Evolutionary conservation across 768 basidiomycete genomes (phyloP), one percentile per base, ranked within the genome.

Genomic region (Rhizopogon roseolus): DNA sequence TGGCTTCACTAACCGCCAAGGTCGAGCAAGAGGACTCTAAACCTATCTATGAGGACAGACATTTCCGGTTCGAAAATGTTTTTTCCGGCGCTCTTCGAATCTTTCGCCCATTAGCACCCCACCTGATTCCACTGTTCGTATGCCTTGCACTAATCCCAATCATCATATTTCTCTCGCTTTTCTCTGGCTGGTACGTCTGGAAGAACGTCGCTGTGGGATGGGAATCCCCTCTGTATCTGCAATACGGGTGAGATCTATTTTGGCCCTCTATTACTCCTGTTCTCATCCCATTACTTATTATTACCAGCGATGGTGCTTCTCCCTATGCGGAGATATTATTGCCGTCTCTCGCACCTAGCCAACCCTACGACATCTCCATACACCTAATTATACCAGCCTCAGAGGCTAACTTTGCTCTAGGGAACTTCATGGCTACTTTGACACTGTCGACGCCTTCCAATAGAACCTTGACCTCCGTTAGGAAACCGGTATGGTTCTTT

Each of bases 371-470:
- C 57, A 73, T 93, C 49, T 83, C 82, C 41, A 69, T 93, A 14
- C 79, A 81, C 50, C 72, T 93, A 14, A 66, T 72, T 28, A 73
- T 93, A 6, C 91, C 91, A 10, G 74, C 81, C 4, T 78, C 79
- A 16, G 81, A 84, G 54, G 67, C 83, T 19, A 93, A 90, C 69
- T 73, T 80, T 60, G 83, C 74, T 4, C 80, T 93, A 3, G 91
- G 91, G 40, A 93, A 93, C 66, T 93, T 93, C 68, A 93, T 93
- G 91, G 73, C 82, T 5, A 78, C 75, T 41, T 64, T 93, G 36
- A 82, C 77, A 1, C 68, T 93, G 27, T 73, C 71, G 3, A 83
- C 84, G 0, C 60, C 74, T 28, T 75, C 76, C 16, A 91, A 91
- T 66, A 80, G 77, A 61, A 86, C 88, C 6, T 69, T 93, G 25